Percentiles rank a stretch among this genome's conserved stretches.
Evolutionary conservation across 2,329 filamentous ascomycete species (phyloP).

Genomic region (Ceratocystis eucalypticola): DNA sequence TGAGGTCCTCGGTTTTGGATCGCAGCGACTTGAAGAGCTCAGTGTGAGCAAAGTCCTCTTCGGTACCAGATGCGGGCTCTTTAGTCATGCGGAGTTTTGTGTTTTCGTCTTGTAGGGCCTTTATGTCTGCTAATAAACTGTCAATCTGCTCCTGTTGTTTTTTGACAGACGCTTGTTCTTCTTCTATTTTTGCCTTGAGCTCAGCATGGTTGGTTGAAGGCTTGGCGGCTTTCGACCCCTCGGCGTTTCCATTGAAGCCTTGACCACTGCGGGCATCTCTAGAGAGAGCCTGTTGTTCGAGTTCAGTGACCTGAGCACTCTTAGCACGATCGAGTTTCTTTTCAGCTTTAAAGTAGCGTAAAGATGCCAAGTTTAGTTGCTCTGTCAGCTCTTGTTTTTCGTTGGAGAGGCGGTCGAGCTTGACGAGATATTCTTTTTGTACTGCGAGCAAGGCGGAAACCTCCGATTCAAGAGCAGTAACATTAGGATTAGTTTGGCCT

Average conservation of each 20-base stretch:
- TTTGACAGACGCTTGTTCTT: constrained; percentile 58
- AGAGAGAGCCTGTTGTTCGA: constrained; percentile 77
- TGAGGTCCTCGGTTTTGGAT: constrained; percentile 79
- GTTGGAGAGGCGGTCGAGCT: constrained; percentile 57
- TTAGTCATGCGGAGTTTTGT: constrained; percentile 46
- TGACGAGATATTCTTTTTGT: constrained; percentile 68
- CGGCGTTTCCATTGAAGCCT: constrained; percentile 29
- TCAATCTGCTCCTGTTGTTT: constrained; percentile 87
- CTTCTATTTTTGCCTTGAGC: constrained; percentile 61
- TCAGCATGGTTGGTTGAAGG: constrained; percentile 47
- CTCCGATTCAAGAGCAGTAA: constrained; percentile 58
- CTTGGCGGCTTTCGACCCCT: constrained; percentile 22
- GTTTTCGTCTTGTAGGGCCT: constrained; percentile 61
- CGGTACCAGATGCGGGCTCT: constrained; percentile 54
- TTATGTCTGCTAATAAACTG: constrained; percentile 62
- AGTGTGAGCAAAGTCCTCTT: constrained; percentile 87
- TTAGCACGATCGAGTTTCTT: constrained; percentile 84
- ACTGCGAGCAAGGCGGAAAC: constrained; percentile 61
- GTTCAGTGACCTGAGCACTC: constrained; percentile 77
- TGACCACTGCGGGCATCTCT: constrained; percentile 39
- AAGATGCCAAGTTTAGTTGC: constrained; percentile 73
- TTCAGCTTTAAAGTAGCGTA: constrained; percentile 89
- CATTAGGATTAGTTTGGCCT: constrained; percentile 49
- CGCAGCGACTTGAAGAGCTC: constrained; percentile 90
- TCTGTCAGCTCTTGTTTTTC: constrained; percentile 80